These are phyloP conservation scores for Talaromyces sp. DNA, from an alignment of 2,329 filamentous ascomycete species.

Conservation along the genomic window DNA sequence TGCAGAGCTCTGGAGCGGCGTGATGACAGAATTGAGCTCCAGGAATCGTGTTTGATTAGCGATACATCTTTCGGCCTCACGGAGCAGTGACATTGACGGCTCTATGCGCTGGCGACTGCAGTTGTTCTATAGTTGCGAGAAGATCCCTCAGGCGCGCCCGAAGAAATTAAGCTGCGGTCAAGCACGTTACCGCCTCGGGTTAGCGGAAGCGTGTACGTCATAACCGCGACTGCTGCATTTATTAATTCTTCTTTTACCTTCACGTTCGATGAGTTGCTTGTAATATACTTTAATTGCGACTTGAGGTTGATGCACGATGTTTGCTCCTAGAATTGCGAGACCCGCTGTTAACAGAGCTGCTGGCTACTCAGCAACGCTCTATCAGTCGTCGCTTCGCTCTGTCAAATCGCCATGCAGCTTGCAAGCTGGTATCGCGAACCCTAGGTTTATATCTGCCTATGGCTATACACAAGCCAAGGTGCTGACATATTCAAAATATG, in stretches of 20 bases:
- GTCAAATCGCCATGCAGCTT: conserved; percentile 10
- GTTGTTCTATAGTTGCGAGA: not conserved
- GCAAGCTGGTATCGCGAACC: conserved; percentile 15
- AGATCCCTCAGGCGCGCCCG: not conserved
- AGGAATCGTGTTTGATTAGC: conserved; percentile 33
- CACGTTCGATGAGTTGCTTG: not conserved
- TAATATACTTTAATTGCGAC: not conserved
- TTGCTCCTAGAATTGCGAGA: not conserved
- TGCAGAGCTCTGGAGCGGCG: conserved; percentile 27
- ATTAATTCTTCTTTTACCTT: not conserved
- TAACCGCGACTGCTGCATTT: not conserved
- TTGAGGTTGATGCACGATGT: conserved; percentile 1
- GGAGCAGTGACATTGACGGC: conserved; percentile 39
- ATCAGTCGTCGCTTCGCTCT: conserved; percentile 10
- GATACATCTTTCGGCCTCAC: conserved; percentile 39
- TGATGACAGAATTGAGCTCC: conserved; percentile 37
- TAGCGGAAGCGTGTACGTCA: not conserved
- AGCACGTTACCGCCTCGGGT: not conserved
- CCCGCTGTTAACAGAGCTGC: not conserved
- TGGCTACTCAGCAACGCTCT: conserved; percentile 1
- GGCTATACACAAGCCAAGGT: conserved; percentile 48
- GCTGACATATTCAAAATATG: conserved; percentile 44
- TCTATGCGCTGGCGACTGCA: conserved; percentile 2
- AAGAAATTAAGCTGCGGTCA: not conserved
- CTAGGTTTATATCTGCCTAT: conserved; percentile 41